Base-by-base conservation (phyloP, 2,329 filamentous ascomycete species). In the Blastomyces silverae region DNA sequence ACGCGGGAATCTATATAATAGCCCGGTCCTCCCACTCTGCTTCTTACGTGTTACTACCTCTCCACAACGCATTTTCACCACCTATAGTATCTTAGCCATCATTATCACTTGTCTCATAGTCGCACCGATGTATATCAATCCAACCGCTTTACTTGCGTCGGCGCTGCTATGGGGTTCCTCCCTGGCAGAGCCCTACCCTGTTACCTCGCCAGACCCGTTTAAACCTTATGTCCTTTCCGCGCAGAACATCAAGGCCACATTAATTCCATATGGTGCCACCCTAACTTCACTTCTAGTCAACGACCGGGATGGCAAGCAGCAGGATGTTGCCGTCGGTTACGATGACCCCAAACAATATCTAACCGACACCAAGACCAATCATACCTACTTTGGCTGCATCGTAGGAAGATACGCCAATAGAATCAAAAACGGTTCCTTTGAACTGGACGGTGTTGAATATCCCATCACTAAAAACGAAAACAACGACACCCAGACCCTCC, bases 351-450 rank as follows among this genome's bases (percentile, higher is more conserved):
- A 72, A 25, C 68, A 78, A 66, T 80, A 83, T 69, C 66, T 80
- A 59, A 72, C 73, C 34, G 80, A 83, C 67, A 77, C 76, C 10
- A 70, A 78, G 66, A 81, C 78, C 42, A 79, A 78, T 59, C 78
- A 81, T 69, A 82, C 79, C 60, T 81, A 74, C 72, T 81, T 80
- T 66, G 80, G 80, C 22, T 72, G 80, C 1, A 72, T 80, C 6
- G 80, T 82, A 17, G 82, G 82, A 64, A 78, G 81, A 59, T 84
- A 83, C 73, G 82, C 81, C 64, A 84, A 84, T 70, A 79, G 82
- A 50, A 83, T 83, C 73, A 83, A 80, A 75, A 84, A 84, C 65
- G 81, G 81, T 62, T 84, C 82, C 3, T 85, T 85, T 72, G 76
- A 76, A 28, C 74, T 85, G 64, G 79, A 82, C 63, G 79, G 77